phyloP scores from a whole-genome alignment of 1,284 basidiomycete species.

The Ustanciosporium gigantosporum region DNA sequence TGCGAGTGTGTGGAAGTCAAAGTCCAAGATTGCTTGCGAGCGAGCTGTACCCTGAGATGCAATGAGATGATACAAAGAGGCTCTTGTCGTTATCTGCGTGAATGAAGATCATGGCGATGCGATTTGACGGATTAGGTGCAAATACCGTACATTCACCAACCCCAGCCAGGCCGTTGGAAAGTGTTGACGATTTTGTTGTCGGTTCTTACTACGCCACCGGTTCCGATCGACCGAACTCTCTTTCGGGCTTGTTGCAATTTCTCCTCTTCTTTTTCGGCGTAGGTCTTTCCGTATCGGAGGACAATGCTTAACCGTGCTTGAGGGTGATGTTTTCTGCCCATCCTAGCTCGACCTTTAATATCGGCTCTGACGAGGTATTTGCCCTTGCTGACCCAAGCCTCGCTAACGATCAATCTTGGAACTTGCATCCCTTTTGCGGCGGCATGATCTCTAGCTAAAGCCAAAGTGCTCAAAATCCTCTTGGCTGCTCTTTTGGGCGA shows the following conservation, averaged over 20 bases:
- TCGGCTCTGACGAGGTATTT: constrained; percentile 73
- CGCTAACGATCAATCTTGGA: constrained; percentile 78
- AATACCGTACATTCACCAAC: constrained; percentile 45
- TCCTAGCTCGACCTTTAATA: constrained; percentile 79
- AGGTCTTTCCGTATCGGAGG: constrained; percentile 80
- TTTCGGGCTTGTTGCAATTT: constrained; percentile 72
- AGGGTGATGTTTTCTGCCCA: constrained; percentile 77
- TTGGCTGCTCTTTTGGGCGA: constrained; percentile 84
- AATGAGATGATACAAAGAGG: no score
- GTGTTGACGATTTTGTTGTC: constrained; percentile 47
- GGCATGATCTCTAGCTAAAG: constrained; percentile 84
- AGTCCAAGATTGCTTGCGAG: no score
- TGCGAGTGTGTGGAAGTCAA: no score
- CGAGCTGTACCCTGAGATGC: no score
- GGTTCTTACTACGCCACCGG: constrained; percentile 59
- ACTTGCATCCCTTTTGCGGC: constrained; percentile 76
- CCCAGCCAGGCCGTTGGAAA: constrained; percentile 56
- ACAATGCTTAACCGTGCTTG: constrained; percentile 78
- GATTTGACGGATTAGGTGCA: no score
- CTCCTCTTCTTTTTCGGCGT: constrained; percentile 71
- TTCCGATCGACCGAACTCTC: constrained; percentile 76
- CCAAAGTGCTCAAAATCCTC: constrained; percentile 84
- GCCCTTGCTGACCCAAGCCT: constrained; percentile 93
- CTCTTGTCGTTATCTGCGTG: no score
- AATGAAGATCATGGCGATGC: no score